Evolutionary conservation across 163 green algal genomes (phyloP).

Genomic region (Prototheca stagnorum): DNA sequence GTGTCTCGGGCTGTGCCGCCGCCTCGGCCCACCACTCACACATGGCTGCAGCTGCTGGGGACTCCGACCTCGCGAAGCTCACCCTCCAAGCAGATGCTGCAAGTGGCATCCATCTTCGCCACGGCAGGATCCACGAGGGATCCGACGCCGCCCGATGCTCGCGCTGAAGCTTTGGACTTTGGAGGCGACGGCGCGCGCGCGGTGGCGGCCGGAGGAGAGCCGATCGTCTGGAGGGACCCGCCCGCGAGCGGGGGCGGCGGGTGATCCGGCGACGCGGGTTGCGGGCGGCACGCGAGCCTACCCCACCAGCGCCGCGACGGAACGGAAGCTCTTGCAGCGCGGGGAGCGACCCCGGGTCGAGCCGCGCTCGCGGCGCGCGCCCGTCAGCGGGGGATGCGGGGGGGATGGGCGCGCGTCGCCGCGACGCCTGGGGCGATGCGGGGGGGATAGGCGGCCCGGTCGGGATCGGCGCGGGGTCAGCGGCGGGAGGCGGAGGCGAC

Average conservation of each 20-base stretch:
- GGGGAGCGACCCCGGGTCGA: no score
- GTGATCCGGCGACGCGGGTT: no score
- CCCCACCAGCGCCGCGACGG: no score
- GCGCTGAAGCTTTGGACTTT: neutral
- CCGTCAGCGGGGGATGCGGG: no score
- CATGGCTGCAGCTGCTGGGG: slow-evolving; percentile 29
- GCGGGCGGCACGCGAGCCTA: no score
- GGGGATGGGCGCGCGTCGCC: no score
- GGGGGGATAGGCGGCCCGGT: neutral
- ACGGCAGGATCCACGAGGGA: neutral
- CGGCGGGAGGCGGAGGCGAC: no score
- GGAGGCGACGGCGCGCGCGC: neutral
- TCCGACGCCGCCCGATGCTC: neutral
- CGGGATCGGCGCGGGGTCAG: neutral
- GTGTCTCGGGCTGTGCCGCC: no score
- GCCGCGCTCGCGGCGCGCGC: no score
- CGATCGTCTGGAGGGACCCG: neutral
- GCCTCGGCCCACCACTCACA: slow-evolving; percentile 1
- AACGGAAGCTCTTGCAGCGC: no score
- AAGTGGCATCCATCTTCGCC: neutral
- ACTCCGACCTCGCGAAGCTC: slow-evolving; percentile 21
- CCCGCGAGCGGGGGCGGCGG: neutral
- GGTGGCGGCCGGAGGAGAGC: neutral
- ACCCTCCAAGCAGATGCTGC: slow-evolving; percentile 1
- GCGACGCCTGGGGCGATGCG: no score